Evolutionary conservation across 2,329 filamentous ascomycete genomes (phyloP), one percentile per base, ranked within the genome.

Genomic region (Clonostachys chloroleuca): DNA sequence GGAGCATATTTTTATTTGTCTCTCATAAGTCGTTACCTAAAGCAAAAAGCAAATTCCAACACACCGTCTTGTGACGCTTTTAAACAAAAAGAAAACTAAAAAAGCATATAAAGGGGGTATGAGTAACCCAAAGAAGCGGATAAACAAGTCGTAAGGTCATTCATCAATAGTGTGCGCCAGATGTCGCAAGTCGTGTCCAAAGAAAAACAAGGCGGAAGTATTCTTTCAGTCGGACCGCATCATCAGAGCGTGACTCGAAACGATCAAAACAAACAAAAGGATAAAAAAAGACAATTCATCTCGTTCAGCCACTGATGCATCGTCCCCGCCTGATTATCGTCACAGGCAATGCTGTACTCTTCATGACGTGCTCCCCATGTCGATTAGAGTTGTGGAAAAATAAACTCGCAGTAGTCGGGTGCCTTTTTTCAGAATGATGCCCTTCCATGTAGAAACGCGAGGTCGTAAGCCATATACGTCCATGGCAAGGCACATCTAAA

Each of bases 391-490:
- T 36, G n/a, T 36, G 12, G n/a, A 37, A 43, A 43, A n/a, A 33
- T 43, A 13, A 43, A 17, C 18, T 42, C 17, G 13, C 40, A 42
- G 17, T 17, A 24, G 17, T 17, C 24, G 24, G 24, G 24, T 30
- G 20, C 6, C 18, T 35, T 17, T 42, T 18, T 24, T 13, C n/a
- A 12, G 42, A 45, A 45, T 48, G 42, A 45, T 30, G 33, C 63
- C 54, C 62, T 60, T 62, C 62, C 60, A 62, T 68, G 68, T 64
- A 69, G 60, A 63, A 30, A 30, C 24, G 61, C 65, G 63, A 71
- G 61, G 68, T 64, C 71, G 68, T 72, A 61, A 70, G 64, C 64
- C 68, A 63, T 70, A 62, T n/a, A 67, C 59, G 63, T 64, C 61
- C 64, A 54, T 66, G 59, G 61, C 57, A 55, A 52, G 56, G 51